Evolutionary conservation across 2,329 filamentous ascomycete genomes (phyloP).

Genomic region (Aschersonia sp.): DNA sequence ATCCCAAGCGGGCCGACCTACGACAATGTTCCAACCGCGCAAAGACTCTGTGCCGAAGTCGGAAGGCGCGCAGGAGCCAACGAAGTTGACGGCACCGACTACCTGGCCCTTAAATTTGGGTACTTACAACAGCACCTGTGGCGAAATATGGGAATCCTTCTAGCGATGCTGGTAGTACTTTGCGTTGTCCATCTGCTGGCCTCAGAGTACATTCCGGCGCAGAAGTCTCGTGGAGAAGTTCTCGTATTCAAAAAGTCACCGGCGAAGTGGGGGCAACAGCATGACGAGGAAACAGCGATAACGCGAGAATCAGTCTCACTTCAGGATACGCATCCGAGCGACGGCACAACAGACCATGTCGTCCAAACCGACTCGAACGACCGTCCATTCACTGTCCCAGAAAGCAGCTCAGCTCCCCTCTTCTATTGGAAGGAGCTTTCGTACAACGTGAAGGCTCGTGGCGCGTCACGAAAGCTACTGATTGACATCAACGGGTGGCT

Average conservation of each 20-base stretch:
- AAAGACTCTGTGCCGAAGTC: constrained; percentile 31
- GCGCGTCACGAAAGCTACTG: constrained; percentile 52
- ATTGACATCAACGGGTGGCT: constrained; percentile 76
- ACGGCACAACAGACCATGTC: background rate
- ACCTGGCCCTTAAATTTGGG: constrained; percentile 35
- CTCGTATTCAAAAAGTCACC: background rate
- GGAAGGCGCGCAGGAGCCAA: constrained; percentile 38
- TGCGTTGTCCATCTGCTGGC: constrained; percentile 2
- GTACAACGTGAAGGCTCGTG: constrained; percentile 51
- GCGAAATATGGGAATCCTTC: constrained; percentile 56
- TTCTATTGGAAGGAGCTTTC: constrained; percentile 51
- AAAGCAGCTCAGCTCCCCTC: background rate
- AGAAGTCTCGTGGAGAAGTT: background rate
- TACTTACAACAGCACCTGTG: constrained; percentile 48
- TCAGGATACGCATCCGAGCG: background rate
- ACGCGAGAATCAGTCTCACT: background rate
- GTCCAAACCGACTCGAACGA: background rate
- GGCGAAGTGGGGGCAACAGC: background rate
- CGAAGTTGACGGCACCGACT: constrained; percentile 42
- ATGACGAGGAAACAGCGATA: background rate
- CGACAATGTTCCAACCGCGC: constrained; percentile 13
- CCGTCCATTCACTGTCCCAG: background rate
- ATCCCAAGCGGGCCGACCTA: background rate
- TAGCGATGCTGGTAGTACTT: constrained; percentile 18
- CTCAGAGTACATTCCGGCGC: background rate